Percentiles rank a stretch among this genome's conserved stretches.
These are phyloP conservation scores for Eucalyptus erythrocorys DNA, from an alignment of 345 rosid species.

Conservation along the genomic window DNA sequence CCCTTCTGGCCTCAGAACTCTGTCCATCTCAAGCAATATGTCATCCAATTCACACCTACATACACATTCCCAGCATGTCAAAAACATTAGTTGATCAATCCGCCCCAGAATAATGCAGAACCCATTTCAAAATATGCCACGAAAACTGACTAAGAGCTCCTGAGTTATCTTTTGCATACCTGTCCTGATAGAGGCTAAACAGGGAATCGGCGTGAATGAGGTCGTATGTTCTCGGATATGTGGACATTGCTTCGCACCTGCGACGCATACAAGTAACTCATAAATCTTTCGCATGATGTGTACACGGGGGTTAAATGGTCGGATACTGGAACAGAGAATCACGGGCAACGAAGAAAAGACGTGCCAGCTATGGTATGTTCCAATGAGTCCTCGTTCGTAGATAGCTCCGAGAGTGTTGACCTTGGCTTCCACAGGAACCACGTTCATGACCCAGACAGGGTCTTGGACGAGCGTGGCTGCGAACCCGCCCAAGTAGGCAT, in stretches of 20 bases:
- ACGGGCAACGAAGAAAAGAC: not conserved
- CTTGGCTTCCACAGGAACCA: slow-evolving; percentile 36
- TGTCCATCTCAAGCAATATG: slow-evolving; percentile 53
- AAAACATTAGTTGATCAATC: not conserved
- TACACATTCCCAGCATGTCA: not conserved
- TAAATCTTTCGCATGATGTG: not conserved
- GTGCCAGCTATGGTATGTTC: slow-evolving; percentile 61
- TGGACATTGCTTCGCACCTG: slow-evolving; percentile 81
- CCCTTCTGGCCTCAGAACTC: slow-evolving; percentile 64
- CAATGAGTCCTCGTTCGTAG: slow-evolving; percentile 52
- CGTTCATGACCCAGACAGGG: slow-evolving; percentile 65
- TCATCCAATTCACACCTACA: slow-evolving; percentile 50
- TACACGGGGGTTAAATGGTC: not conserved
- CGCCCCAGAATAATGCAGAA: not conserved
- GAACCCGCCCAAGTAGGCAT: slow-evolving; percentile 50
- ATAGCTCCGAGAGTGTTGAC: slow-evolving; percentile 44
- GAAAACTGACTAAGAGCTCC: not conserved
- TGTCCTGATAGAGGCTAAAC: slow-evolving; percentile 40
- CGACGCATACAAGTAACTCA: not conserved
- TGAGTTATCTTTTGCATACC: slow-evolving; percentile 4
- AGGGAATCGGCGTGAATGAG: slow-evolving; percentile 52
- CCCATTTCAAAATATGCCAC: not conserved
- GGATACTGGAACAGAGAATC: not conserved
- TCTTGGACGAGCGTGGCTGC: slow-evolving; percentile 45
- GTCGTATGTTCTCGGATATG: slow-evolving; percentile 62